Evolutionary conservation across 179 eudicot species (phyloP), one percentile per base, ranked within the genome.

Genomic region (Spergularia azorica): DNA sequence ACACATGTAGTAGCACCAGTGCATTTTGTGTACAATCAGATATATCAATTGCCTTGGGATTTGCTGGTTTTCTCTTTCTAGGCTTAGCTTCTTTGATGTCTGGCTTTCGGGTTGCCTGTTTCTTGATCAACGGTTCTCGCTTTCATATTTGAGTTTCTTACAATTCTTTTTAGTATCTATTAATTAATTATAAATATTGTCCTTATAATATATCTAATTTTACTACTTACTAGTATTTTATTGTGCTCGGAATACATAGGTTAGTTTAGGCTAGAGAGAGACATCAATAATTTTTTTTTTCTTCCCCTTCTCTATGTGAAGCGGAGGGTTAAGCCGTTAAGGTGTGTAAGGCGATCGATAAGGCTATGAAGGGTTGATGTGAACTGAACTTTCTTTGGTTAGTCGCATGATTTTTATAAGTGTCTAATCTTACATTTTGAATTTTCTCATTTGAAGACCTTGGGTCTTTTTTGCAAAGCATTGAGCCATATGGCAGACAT

Each of bases 41-140:
- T 78, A 88, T 92, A 20, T 85, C 97, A 16, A 67, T 92, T 16
- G 93, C 93, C 57, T 84, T 92, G 75, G 97, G 97, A 65, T 92
- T 88, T 71, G 93, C 84, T 74, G 97, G 89, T 13, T 92, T 92
- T 63, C 67, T 92, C 56, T 92, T 87, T 75, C 57, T 92, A 38
- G 88, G 87, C 16, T 76, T 92, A 6, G 85, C 95, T 2, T 88
- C 92, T n/a, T 79, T 90, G 79, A 86, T 90, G 67, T 90, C 97
- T 32, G 97, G 97, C 58, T 92, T 90, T 62, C 90, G 97, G 70
- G 89, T 92, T 14, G 93, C 84, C 17, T 87, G 88, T 75, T 90
- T 87, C 80, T 60, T 89, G 6, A 84, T 92, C 83, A 92, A 85
- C 38, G 95, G 93, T 79, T 88, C 97, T 78, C 95, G 95, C 46